These are phyloP conservation scores for Penicillium oxalicum DNA, from an alignment of 2,329 filamentous ascomycete genomes.

Conservation along the genomic window DNA sequence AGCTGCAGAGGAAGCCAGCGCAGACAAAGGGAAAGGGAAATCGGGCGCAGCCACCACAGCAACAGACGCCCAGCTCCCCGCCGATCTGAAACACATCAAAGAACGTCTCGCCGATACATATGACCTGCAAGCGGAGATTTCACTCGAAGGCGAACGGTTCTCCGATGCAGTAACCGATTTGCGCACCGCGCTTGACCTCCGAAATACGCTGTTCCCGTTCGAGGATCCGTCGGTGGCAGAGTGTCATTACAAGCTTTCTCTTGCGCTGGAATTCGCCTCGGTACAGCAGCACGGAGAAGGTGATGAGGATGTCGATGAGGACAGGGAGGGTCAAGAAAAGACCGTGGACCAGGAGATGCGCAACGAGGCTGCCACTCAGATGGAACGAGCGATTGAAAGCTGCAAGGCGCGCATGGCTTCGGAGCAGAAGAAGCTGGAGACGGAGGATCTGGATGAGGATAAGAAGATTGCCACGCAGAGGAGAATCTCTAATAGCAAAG, in stretches of 20 bases:
- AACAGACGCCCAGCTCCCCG: slow-evolving; percentile 26
- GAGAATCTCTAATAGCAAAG: slow-evolving; percentile 53
- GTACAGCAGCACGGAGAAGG: slow-evolving; percentile 50
- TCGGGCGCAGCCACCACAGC: slow-evolving; percentile 12
- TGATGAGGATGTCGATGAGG: slow-evolving; percentile 27
- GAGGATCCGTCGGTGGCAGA: slow-evolving; percentile 86
- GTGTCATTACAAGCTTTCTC: slow-evolving; percentile 91
- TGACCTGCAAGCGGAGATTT: slow-evolving; percentile 90
- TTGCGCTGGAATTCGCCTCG: slow-evolving; percentile 89
- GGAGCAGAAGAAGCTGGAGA: slow-evolving; percentile 45
- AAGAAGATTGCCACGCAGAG: slow-evolving; percentile 37
- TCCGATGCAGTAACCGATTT: slow-evolving; percentile 80
- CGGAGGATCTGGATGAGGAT: slow-evolving; percentile 36
- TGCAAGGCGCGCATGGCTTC: slow-evolving; percentile 50
- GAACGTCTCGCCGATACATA: slow-evolving; percentile 89
- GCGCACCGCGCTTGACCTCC: slow-evolving; percentile 68
- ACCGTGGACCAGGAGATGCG: slow-evolving; percentile 50
- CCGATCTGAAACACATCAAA: slow-evolving; percentile 58
- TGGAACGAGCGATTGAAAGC: slow-evolving; percentile 56
- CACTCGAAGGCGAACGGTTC: slow-evolving; percentile 93
- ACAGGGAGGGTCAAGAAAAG: slow-evolving; percentile 28
- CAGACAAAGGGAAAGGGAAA: slow-evolving; percentile 43
- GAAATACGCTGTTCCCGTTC: slow-evolving; percentile 68
- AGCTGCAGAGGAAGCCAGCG: slow-evolving; percentile 37
- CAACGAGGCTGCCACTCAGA: slow-evolving; percentile 53